Conservation (phyloP, 148 eudicot genomes). For the Diospyros lotus region DNA sequence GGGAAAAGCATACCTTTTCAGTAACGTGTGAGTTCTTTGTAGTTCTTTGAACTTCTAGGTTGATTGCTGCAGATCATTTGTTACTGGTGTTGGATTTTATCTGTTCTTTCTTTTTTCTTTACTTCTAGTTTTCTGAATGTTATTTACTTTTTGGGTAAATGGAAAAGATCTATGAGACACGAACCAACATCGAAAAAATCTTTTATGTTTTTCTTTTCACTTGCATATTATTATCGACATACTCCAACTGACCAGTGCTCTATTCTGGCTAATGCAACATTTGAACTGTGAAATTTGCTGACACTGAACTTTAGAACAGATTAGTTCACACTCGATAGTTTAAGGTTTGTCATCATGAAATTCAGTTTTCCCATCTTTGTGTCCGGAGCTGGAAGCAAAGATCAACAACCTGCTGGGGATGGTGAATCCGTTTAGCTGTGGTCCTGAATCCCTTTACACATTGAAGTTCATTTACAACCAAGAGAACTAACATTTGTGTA, state of each 20-base stretch:
- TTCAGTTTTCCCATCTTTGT: no score
- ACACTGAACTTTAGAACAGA: neutral
- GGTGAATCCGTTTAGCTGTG: no score
- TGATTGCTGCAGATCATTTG: neutral
- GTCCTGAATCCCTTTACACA: no score
- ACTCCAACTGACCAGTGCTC: neutral
- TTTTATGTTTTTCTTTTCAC: neutral
- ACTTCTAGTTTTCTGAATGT: neutral
- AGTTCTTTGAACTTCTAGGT: slow-evolving; percentile 25
- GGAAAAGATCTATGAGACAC: neutral
- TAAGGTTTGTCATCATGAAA: no score
- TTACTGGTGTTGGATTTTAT: neutral
- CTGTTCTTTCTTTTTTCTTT: no score
- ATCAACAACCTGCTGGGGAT: no score
- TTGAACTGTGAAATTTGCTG: neutral
- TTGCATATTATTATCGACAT: neutral
- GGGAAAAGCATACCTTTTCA: slow-evolving; percentile 88
- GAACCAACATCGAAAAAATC: neutral
- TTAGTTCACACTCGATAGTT: neutral
- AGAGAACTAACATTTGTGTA: no score
- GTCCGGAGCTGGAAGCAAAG: no score
- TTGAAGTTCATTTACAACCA: no score
- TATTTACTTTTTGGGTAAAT: neutral
- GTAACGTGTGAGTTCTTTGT: slow-evolving; percentile 56
- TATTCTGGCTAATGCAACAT: neutral